Conservation (phyloP, 805 yeast genomes). For the Lachancea mirantina region DNA sequence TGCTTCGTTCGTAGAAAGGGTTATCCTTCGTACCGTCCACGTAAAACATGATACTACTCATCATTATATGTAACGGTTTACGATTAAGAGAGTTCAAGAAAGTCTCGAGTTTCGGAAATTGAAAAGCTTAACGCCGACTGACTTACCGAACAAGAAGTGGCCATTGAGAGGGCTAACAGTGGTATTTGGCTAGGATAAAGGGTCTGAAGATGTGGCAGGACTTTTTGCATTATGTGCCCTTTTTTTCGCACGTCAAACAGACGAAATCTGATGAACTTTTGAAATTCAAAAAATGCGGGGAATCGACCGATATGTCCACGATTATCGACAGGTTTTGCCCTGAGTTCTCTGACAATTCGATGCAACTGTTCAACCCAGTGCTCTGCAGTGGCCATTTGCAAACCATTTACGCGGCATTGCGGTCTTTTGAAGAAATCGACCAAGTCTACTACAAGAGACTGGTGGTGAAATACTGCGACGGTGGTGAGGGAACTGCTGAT, state of each 20-base stretch:
- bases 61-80: no score
- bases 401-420: constrained; percentile 54
- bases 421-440: constrained; percentile 40
- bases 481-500: constrained; percentile 67
- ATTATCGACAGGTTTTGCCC: constrained; percentile 36
- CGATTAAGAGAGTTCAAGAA: no score
- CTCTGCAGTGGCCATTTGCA: constrained; percentile 63
- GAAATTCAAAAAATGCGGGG: constrained; percentile 1
- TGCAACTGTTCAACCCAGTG: constrained; percentile 47
- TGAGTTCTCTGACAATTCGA: constrained; percentile 38
- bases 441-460: constrained; percentile 57
- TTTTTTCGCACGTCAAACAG: constrained; percentile 9
- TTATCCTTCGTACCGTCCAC: no score
- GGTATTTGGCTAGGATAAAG: no score
- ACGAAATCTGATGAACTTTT: constrained; percentile 8
- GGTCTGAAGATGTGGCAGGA: no score
- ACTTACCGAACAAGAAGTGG: no score
- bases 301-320: constrained; percentile 12
- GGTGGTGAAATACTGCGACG: constrained; percentile 46
- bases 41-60: no score
- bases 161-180: no score
- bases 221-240: constrained; percentile 5
- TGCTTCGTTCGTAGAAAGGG: no score
- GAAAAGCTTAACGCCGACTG: no score
- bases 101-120: no score